Evolutionary conservation across 768 basidiomycete genomes (phyloP), one percentile per base, ranked within the genome.

Genomic region (Lactifluus pinguis): DNA sequence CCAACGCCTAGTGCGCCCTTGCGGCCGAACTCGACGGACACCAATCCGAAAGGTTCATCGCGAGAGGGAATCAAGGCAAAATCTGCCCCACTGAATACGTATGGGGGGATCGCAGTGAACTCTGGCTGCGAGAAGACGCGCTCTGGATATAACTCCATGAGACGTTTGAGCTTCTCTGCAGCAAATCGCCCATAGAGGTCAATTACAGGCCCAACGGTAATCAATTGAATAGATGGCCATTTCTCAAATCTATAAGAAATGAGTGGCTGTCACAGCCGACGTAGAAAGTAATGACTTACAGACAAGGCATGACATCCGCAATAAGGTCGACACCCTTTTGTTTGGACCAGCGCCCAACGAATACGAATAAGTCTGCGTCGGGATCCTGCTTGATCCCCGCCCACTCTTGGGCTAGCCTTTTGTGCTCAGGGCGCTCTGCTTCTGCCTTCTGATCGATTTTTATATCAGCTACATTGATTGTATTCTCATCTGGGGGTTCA

Each of bases 251-350:
- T 92, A 68, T 59, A 49, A 49, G 19, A 47, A 17, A 45, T 54
- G 57, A 67, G 29, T 30, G 30, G 61, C n/a, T 62, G 58, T 53
- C 25, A 25, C 25, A 25, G 25, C 25, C 47, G 57, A 64, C 59
- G 47, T 42, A 14, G 47, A 39, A 55, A 53, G 45, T 30, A 32
- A 47, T 52, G 13, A 80, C 89, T 68, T 69, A 90, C 85, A 97
- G 69, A 3, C 82, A 80, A 25, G 93, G 94, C 89, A 97, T 90
- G 64, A 95, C 86, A 73, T 97, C 94, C 11, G 94, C 94, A 66
- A 97, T 97, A 47, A 97, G 77, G 75, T 97, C 94, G n/a, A 97
- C 92, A 74, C 90, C 94, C 74, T 97, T 97, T 72, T 97, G 94
- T 73, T 95, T 97, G 6, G 94, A 97, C 94, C 94, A 97, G 65